Conservation (phyloP, 1,139 yeast genomes). For the Torulaspora pretoriensis region DNA sequence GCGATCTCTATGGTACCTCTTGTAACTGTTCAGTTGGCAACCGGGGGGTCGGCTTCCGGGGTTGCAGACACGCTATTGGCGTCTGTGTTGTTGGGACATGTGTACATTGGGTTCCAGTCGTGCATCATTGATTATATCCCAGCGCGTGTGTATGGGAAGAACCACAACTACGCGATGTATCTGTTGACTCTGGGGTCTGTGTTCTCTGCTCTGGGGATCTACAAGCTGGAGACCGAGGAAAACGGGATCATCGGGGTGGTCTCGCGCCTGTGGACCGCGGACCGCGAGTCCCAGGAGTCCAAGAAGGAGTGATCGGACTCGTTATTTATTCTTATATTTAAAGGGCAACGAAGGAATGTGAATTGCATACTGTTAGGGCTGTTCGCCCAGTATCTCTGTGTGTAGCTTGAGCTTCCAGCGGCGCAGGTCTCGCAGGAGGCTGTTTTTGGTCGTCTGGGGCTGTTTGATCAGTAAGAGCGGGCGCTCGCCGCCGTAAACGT, state of each 20-base stretch:
- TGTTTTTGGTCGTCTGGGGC: constrained; percentile 8
- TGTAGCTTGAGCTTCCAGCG: constrained; percentile 20
- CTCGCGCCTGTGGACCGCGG: constrained; percentile 42
- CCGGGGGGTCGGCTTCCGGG: constrained; percentile 49
- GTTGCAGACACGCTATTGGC: constrained; percentile 55
- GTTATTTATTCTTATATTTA: constrained; percentile 9
- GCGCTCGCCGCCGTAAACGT: constrained; percentile 29
- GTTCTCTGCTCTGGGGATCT: constrained; percentile 63
- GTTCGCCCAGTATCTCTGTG: constrained; percentile 1
- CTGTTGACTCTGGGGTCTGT: constrained; percentile 60
- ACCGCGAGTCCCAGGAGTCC: constrained; percentile 15
- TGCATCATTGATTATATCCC: constrained; percentile 81
- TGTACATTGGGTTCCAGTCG: constrained; percentile 67
- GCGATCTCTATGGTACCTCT: constrained; percentile 61
- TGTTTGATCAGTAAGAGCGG: constrained; percentile 15
- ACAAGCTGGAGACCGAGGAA: constrained; percentile 64
- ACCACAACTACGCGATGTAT: constrained; percentile 59
- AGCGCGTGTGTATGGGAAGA: constrained; percentile 62
- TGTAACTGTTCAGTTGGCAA: constrained; percentile 56
- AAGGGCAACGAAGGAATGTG: constrained; percentile 4
- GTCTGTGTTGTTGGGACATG: constrained; percentile 55
- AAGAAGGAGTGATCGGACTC: constrained; percentile 9
- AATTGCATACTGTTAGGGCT: not conserved
- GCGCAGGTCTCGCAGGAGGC: constrained; percentile 12
- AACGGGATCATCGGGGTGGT: constrained; percentile 52